Conservation (phyloP, 257 asterid genomes). For the Asclepias syriaca region DNA sequence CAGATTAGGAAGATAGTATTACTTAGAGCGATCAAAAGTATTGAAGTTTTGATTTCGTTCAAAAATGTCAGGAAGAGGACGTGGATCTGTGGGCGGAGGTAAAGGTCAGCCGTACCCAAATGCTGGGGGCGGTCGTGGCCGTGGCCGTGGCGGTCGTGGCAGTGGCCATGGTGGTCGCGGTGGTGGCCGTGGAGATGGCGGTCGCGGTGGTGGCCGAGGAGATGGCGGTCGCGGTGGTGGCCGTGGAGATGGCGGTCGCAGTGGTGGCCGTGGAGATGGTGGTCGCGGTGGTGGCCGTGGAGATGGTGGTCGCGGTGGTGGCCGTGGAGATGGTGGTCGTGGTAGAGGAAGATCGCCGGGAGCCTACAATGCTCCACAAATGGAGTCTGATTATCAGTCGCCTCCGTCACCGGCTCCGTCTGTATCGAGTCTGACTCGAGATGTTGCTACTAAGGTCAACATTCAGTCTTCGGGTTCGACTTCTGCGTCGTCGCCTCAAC, state of each 20-base stretch:
- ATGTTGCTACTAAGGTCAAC: constrained; percentile 34
- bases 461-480: constrained; percentile 27
- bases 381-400: not conserved
- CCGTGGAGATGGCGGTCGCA: constrained; percentile 18
- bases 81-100: not conserved
- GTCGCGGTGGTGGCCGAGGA: no score
- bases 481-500: constrained; percentile 15
- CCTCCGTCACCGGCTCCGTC: constrained; percentile 9
- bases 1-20: no score
- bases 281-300: constrained; percentile 28
- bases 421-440: constrained; percentile 14
- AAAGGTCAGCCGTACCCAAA: not conserved
- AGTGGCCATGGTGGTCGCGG: constrained; percentile 4
- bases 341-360: constrained; percentile 1
- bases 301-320: constrained; percentile 31
- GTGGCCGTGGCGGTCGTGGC: no score
- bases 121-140: no score
- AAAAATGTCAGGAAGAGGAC: constrained; percentile 25
- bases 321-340: constrained; percentile 17
- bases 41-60: not conserved
- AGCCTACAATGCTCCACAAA: constrained; percentile 20
- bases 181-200: no score
- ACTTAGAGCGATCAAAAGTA: no score
- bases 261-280: constrained; percentile 6
- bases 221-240: constrained; percentile 19